Conservation (phyloP, 768 basidiomycete species). For the Agaricus sinodeliciosus region DNA sequence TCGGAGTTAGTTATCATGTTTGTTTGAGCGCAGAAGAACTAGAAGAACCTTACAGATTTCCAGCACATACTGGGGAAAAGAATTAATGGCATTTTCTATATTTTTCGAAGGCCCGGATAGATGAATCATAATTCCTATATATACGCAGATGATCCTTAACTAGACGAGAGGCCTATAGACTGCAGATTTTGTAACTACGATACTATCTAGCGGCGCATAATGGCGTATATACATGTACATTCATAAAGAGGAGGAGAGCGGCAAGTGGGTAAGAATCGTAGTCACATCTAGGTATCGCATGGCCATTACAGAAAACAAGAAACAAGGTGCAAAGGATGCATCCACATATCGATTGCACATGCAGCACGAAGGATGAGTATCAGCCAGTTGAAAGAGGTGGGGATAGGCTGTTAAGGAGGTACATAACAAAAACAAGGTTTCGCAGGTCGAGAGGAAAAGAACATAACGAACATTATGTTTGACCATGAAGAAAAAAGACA, state of each 20-base stretch:
- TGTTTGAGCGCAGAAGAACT: conserved; percentile 1
- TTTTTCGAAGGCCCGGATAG: background rate
- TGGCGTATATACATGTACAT: background rate
- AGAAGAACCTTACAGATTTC: conserved; percentile 1
- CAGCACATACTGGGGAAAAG: background rate
- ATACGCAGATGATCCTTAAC: background rate
- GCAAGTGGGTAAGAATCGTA: background rate
- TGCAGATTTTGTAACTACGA: background rate
- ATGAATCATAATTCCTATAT: background rate
- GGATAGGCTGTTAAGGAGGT: background rate
- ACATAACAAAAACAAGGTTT: conserved; percentile 5
- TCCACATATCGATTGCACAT: background rate
- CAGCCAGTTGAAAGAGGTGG: background rate
- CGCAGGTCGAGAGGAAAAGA: conserved; percentile 1
- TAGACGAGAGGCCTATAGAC: background rate
- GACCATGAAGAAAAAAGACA: background rate
- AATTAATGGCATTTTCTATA: background rate
- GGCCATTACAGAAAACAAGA: background rate
- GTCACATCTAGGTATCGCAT: background rate
- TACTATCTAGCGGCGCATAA: background rate
- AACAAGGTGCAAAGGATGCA: background rate
- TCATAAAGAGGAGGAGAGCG: background rate
- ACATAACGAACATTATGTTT: background rate
- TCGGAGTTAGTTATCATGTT: background rate
- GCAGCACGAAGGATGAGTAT: background rate